Conservation (phyloP, 139 green algal genomes). For the Chlorella sp. region DNA sequence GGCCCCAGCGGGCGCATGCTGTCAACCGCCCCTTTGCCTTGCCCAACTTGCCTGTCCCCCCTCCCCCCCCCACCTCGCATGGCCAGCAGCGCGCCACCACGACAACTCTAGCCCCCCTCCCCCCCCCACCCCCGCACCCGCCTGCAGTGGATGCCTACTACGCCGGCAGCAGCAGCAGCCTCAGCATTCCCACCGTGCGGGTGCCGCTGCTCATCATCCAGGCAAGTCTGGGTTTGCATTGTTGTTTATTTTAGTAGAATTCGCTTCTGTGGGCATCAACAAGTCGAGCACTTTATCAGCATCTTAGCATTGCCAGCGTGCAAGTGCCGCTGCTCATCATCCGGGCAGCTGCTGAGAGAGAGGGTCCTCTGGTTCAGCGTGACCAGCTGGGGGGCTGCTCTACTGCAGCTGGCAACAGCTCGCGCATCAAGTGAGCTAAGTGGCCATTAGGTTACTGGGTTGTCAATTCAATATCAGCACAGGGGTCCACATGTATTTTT, state of each 20-base stretch:
- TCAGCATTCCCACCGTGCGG: slow-evolving; percentile 38
- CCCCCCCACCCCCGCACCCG: background rate
- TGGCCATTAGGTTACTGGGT: no score
- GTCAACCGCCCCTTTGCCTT: background rate
- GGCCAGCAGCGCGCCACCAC: no score
- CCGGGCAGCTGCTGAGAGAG: background rate
- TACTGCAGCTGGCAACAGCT: background rate
- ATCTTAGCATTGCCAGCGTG: no score
- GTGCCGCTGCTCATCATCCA: slow-evolving; percentile 45
- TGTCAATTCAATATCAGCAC: no score
- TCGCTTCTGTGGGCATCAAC: no score
- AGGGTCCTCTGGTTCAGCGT: no score
- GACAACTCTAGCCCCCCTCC: background rate
- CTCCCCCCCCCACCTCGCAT: background rate
- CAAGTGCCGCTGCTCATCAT: background rate
- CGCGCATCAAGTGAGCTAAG: no score
- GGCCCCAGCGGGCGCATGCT: no score
- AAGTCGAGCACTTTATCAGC: no score
- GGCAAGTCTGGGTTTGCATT: background rate
- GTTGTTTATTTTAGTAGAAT: no score
- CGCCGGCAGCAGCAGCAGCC: slow-evolving; percentile 49
- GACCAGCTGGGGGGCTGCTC: no score
- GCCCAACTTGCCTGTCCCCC: background rate
- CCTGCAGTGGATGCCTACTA: slow-evolving; percentile 90
- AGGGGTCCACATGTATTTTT: no score